Conservation (phyloP, 305 asterid species). For the Fraxinus floribunda region DNA sequence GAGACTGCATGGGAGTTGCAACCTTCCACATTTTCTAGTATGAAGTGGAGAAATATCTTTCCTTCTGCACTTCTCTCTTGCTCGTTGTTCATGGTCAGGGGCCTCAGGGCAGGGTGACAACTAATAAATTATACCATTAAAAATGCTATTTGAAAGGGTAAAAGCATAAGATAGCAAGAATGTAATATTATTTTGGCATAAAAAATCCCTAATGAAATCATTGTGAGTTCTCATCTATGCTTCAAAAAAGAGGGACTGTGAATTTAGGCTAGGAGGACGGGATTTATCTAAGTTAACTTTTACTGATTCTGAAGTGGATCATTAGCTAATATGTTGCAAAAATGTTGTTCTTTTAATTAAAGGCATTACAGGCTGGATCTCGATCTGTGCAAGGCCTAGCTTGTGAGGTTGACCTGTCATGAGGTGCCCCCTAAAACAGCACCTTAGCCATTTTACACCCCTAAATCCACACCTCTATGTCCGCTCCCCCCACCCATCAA, state of each 20-base stretch:
- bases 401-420: not conserved
- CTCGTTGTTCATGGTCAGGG: not conserved
- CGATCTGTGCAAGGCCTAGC: not conserved
- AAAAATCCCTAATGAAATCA: not conserved
- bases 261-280: not conserved
- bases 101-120: not conserved
- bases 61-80: not conserved
- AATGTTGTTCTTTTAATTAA: not conserved
- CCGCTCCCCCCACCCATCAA: not conserved
- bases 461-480: not conserved
- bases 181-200: not conserved
- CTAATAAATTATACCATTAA: not conserved
- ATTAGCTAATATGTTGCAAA: not conserved
- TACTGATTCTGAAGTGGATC: not conserved
- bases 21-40: not conserved
- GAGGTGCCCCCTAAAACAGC: not conserved
- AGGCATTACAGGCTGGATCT: not conserved
- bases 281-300: not conserved
- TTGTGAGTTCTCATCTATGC: not conserved
- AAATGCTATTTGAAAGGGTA: not conserved
- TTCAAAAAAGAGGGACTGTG: not conserved
- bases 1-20: not conserved
- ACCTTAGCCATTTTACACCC: not conserved
- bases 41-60: not conserved
- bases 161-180: not conserved